Evolutionary conservation across 2,329 filamentous ascomycete species (phyloP).

Genomic region (Ilyonectria robusta): DNA sequence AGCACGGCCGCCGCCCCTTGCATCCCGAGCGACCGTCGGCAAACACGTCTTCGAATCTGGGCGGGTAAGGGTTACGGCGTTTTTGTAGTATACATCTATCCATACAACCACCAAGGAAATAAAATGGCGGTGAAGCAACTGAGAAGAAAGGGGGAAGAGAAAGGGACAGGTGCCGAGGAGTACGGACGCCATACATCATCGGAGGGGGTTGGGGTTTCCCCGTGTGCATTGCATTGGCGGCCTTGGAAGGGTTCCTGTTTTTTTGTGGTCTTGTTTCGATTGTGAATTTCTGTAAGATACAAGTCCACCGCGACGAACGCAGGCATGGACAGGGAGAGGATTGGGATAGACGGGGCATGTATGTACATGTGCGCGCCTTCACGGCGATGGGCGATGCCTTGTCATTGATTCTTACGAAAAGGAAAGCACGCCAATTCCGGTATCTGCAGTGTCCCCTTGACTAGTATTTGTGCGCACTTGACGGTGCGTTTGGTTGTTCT

Average conservation of each 20-base stretch:
- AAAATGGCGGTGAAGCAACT: constrained; percentile 14
- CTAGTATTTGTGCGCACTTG: not conserved
- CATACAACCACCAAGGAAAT: constrained; percentile 18
- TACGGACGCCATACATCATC: constrained; percentile 20
- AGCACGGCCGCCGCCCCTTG: constrained; percentile 15
- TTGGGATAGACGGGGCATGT: constrained; percentile 26
- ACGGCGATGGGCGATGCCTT: constrained; percentile 13
- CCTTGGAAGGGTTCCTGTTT: not conserved
- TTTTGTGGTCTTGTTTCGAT: constrained; percentile 6
- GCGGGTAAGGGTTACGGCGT: constrained; percentile 44
- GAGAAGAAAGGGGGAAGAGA: constrained; percentile 8
- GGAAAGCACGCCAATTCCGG: not conserved
- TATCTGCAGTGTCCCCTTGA: not conserved
- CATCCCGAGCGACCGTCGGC: constrained; percentile 24
- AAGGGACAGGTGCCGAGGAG: constrained; percentile 3
- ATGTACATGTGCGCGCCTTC: constrained; percentile 12
- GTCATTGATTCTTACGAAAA: constrained; percentile 5
- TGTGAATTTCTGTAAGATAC: constrained; percentile 23
- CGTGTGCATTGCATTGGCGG: constrained; percentile 11
- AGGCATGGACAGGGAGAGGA: constrained; percentile 1
- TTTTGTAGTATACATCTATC: constrained; percentile 41
- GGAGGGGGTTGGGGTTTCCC: constrained; percentile 12
- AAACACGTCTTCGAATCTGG: constrained; percentile 40
- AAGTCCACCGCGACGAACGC: constrained; percentile 11
- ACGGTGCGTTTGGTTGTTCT: constrained; percentile 16